These are phyloP conservation scores for Auricularia heimuer DNA, from an alignment of 768 basidiomycete genomes.

Conservation along the genomic window DNA sequence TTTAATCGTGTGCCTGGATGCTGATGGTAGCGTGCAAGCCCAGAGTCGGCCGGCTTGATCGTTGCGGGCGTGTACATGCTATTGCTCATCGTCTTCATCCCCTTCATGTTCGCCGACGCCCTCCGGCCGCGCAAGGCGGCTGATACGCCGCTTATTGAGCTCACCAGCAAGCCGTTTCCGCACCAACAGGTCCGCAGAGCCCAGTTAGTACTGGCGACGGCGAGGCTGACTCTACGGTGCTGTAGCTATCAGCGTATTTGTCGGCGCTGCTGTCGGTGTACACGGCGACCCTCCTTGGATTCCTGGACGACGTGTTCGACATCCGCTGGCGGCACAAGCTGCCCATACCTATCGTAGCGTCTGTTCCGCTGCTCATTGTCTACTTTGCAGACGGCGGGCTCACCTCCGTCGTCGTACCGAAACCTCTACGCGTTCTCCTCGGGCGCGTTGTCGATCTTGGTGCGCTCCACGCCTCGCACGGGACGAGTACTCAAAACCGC, in stretches of 20 bases:
- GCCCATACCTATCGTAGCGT: conserved; percentile 92
- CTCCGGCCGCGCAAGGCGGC: conserved; percentile 23
- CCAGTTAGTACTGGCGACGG: neutral
- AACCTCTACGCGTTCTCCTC: conserved; percentile 63
- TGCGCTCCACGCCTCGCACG: conserved; percentile 25
- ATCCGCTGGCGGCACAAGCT: conserved; percentile 98
- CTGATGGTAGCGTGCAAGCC: conserved; percentile 36
- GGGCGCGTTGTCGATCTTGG: conserved; percentile 83
- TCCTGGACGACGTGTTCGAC: conserved; percentile 95
- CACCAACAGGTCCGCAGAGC: conserved; percentile 43
- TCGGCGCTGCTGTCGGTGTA: conserved; percentile 87
- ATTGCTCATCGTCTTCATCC: conserved; percentile 83
- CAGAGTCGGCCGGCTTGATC: conserved; percentile 88
- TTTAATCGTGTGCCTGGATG: neutral
- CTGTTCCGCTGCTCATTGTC: conserved; percentile 89
- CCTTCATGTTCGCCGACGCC: conserved; percentile 78
- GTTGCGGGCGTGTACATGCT: conserved; percentile 85
- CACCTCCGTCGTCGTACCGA: conserved; percentile 87
- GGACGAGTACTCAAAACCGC: conserved; percentile 4
- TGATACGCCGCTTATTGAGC: conserved; percentile 29
- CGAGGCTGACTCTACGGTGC: neutral
- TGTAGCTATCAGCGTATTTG: conserved; percentile 80
- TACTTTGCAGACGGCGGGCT: conserved; percentile 93
- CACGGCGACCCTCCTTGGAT: conserved; percentile 88
- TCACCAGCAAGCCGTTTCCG: conserved; percentile 59